A percentile compares a stretch with the other conserved stretches of the same genome.
Evolutionary conservation across 106 monocot genomes (phyloP).

Genomic region (Alisma plantagoaquatica): DNA sequence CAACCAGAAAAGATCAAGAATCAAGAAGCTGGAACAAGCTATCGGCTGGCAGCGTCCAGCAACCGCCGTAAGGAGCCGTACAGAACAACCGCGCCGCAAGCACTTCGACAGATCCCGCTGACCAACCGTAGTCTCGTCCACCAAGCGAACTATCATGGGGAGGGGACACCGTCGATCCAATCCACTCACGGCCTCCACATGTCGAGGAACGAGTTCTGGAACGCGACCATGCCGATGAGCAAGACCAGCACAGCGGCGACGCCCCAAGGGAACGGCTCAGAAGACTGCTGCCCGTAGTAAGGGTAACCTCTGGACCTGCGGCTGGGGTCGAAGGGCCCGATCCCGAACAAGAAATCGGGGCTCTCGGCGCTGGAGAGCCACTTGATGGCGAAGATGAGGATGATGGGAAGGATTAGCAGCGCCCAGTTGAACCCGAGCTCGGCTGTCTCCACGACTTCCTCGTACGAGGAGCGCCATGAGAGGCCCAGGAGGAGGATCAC

Average conservation of each 20-base stretch:
- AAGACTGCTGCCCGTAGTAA: neutral
- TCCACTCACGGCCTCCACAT: no score
- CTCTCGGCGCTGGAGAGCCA: slow-evolving; percentile 37
- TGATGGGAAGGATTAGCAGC: slow-evolving; percentile 36
- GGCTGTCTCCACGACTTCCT: slow-evolving; percentile 30
- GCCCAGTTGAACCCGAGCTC: slow-evolving; percentile 45
- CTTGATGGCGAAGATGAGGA: slow-evolving; percentile 49
- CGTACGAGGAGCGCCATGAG: slow-evolving; percentile 39
- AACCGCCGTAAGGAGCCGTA: no score
- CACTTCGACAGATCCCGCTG: no score
- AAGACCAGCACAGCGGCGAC: slow-evolving; percentile 50
- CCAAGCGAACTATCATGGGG: neutral
- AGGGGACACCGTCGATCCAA: neutral
- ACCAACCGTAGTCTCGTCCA: no score
- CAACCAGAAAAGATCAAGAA: no score
- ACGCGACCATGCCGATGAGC: slow-evolving; percentile 48
- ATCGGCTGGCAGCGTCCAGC: no score
- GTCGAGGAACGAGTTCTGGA: slow-evolving; percentile 48
- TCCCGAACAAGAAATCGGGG: slow-evolving; percentile 15
- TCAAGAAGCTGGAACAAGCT: no score
- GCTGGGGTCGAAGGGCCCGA: no score
- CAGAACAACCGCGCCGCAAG: no score
- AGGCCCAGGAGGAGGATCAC: slow-evolving; percentile 41
- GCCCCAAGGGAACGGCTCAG: slow-evolving; percentile 67
- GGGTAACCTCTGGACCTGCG: slow-evolving; percentile 9